Conservation (phyloP, 2,329 filamentous ascomycete genomes). For the Fragosphaeria purpurea region DNA sequence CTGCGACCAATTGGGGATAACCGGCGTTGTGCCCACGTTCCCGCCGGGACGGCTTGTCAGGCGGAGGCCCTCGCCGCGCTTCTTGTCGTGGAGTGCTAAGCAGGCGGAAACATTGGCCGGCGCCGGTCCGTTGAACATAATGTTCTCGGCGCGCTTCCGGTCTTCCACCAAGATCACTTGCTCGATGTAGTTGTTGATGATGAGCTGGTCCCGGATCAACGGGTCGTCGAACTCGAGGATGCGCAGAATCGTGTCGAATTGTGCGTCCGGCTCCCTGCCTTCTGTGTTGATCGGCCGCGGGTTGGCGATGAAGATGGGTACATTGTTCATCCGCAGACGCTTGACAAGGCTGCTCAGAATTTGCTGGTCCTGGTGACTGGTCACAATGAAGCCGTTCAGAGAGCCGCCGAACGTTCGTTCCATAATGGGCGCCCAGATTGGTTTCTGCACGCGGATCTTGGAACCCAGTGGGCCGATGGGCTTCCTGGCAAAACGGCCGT, state of each 20-base stretch:
- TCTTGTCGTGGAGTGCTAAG: slow-evolving; percentile 56
- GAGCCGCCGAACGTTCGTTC: slow-evolving; percentile 64
- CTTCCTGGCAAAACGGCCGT: slow-evolving; percentile 55
- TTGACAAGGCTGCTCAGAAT: slow-evolving; percentile 58
- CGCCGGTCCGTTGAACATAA: slow-evolving; percentile 55
- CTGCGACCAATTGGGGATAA: slow-evolving; percentile 36
- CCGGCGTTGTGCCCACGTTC: slow-evolving; percentile 24
- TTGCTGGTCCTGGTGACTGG: slow-evolving; percentile 64
- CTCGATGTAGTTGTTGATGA: slow-evolving; percentile 76
- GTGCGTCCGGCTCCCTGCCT: slow-evolving; percentile 61
- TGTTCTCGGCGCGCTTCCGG: slow-evolving; percentile 53
- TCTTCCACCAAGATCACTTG: slow-evolving; percentile 70
- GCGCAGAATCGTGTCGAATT: slow-evolving; percentile 68
- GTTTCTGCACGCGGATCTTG: slow-evolving; percentile 65
- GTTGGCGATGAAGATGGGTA: slow-evolving; percentile 56
- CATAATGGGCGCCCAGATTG: slow-evolving; percentile 73
- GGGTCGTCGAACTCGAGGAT: slow-evolving; percentile 75
- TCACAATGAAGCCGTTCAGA: slow-evolving; percentile 73
- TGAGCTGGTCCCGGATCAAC: slow-evolving; percentile 66
- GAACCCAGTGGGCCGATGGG: slow-evolving; percentile 79
- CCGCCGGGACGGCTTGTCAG: slow-evolving; percentile 35
- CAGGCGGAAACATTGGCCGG: slow-evolving; percentile 64
- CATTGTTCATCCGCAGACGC: slow-evolving; percentile 34
- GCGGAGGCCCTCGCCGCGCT: slow-evolving; percentile 48
- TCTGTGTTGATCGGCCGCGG: slow-evolving; percentile 44